Evolutionary conservation across 2,329 filamentous ascomycete genomes (phyloP), one percentile per base, ranked within the genome.

Genomic region (Phyllosticta paracitricarpa): DNA sequence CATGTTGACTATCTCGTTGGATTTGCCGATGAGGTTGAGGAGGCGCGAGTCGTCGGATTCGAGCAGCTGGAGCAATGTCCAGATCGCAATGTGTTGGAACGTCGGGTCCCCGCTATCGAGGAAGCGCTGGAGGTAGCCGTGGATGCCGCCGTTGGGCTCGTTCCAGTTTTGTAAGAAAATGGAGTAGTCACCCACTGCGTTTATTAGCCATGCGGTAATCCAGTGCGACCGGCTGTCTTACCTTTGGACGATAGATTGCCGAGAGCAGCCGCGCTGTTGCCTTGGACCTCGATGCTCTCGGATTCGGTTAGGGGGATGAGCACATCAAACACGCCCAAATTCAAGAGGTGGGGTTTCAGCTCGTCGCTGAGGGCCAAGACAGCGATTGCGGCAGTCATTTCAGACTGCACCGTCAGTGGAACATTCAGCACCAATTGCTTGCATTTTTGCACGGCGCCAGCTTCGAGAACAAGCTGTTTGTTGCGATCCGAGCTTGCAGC

Each of bases 361-460:
- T 99, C 94, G 69, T 99, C 94, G 68, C 93, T 97, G 58, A 99
- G 79, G 19, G 94, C 94, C 65, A 99, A 82, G 14, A 99, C 94
- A 48, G 94, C 94, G 75, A 99, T 97, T 1, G 94, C 94, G n/a
- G 94, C 94, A 4, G 94, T 99, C 94, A 99, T 99, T 75, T 99
- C 94, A 1, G 92, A 97, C 73, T 99, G 94, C 2, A 99, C 94
- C 51, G 89, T 93, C 56, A 97, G 82, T 0, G 94, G 91, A 2
- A 97, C 94, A 61, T 95, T 88, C 19, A 99, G 80, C 25, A 99
- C 92, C 58, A 99, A 82, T 71, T 97, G 91, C 77, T 97, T 97
- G 85, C 94, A 99, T 75, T 97, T 97, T 72, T 97, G 91, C 51
- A 99, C 94, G 1, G 94, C 94, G 25, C 94, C 94, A 35, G 94